A percentile compares a stretch with the other conserved stretches of the same genome.
Conservation (phyloP, 208 protist species). For the Lotmaria passim region DNA sequence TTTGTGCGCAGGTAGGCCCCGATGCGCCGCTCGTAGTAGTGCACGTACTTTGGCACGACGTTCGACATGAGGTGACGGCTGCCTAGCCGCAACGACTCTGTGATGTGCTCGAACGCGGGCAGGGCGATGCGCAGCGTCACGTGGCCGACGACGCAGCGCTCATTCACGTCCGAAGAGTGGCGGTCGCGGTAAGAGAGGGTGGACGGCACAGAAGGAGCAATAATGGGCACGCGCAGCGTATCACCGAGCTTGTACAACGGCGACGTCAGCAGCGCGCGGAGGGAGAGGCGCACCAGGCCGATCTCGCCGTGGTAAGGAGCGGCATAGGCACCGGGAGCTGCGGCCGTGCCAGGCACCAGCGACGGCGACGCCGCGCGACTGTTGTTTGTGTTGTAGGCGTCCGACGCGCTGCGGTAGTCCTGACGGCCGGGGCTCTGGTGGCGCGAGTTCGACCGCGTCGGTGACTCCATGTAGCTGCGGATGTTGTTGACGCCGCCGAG, state of each 20-base stretch:
- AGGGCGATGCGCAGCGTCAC: constrained; percentile 64
- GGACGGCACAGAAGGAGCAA: constrained; percentile 21
- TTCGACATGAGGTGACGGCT: constrained; percentile 32
- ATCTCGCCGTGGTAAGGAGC: constrained; percentile 47
- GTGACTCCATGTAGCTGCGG: constrained; percentile 20
- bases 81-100: constrained; percentile 52
- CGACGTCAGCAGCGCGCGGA: constrained; percentile 71
- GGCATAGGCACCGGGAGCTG: neutral
- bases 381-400: neutral
- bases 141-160: constrained; percentile 53
- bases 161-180: constrained; percentile 14
- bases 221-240: constrained; percentile 61
- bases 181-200: constrained; percentile 11
- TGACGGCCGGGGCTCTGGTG: constrained; percentile 7
- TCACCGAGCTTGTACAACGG: constrained; percentile 63
- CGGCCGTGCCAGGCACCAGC: neutral
- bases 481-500: constrained; percentile 25
- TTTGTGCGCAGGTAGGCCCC: constrained; percentile 48
- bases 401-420: neutral
- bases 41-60: constrained; percentile 59
- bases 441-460: constrained; percentile 10
- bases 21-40: constrained; percentile 78
- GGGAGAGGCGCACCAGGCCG: constrained; percentile 60
- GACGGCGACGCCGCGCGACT: constrained; percentile 10
- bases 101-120: constrained; percentile 72